Conservation (phyloP, 2,329 filamentous ascomycete species). For the Fusarium brevicatenulatum region DNA sequence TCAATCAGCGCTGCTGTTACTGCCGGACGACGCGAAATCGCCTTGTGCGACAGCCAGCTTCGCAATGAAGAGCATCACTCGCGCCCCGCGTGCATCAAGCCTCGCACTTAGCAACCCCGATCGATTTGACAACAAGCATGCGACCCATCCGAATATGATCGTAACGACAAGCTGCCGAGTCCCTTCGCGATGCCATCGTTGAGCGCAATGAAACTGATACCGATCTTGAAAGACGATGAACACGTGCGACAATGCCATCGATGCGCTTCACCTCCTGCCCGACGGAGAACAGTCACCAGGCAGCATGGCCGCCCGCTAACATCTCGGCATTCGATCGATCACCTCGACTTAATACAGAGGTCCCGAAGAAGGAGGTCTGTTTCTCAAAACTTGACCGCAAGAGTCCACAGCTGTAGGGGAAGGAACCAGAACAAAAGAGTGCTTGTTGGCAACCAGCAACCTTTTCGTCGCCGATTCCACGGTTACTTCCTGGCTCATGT, state of each 20-base stretch:
- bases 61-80: not conserved
- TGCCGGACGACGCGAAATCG: not conserved
- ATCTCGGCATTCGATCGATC: not conserved
- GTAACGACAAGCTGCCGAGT: rapidly evolving
- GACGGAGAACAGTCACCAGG: not conserved
- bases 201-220: not conserved
- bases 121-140: not conserved
- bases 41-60: not conserved
- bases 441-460: not conserved
- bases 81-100: not conserved
- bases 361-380: not conserved
- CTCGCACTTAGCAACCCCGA: not conserved
- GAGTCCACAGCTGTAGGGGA: no score
- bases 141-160: not conserved
- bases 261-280: not conserved
- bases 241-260: not conserved
- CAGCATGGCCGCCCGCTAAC: not conserved
- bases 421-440: not conserved
- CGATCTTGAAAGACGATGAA: no score
- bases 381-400: not conserved
- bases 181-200: rapidly evolving
- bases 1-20: not conserved
- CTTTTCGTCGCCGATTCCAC: rapidly evolving
- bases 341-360: not conserved
- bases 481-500: rapidly evolving